These are phyloP conservation scores for Candida quercuum DNA, from an alignment of 805 yeast species.

Conservation along the genomic window DNA sequence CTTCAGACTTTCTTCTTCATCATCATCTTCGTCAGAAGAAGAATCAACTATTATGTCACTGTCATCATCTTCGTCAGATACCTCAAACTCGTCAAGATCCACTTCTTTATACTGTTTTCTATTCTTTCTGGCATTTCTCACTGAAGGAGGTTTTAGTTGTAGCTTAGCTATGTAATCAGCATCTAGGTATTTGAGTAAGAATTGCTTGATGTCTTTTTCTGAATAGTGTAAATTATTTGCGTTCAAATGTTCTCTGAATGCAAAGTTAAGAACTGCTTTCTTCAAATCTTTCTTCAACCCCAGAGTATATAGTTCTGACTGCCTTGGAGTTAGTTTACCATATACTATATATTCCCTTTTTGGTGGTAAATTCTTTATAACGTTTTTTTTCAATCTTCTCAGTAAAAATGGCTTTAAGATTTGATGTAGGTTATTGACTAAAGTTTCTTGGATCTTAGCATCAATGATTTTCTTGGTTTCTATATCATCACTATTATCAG, in stretches of 20 bases:
- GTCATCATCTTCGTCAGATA: too few relatives aligned
- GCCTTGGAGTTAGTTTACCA: conserved; percentile 59
- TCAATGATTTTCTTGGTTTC: conserved; percentile 48
- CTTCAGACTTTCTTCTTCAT: conserved; percentile 12
- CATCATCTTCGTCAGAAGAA: conserved; percentile 8
- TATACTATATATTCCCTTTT: conserved; percentile 86
- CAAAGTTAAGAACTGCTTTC: conserved; percentile 37
- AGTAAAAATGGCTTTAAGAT: conserved; percentile 84
- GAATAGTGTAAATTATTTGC: conserved; percentile 28
- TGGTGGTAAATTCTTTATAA: conserved; percentile 67
- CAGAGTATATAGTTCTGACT: conserved; percentile 53
- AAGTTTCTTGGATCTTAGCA: conserved; percentile 48
- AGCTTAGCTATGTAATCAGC: too few relatives aligned
- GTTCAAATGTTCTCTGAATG: conserved; percentile 46
- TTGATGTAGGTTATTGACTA: conserved; percentile 76
- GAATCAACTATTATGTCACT: too few relatives aligned
- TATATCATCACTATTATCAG: conserved; percentile 28
- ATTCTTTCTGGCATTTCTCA: too few relatives aligned
- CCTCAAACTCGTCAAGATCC: too few relatives aligned
- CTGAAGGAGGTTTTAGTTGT: too few relatives aligned
- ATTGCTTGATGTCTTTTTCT: conserved; percentile 33
- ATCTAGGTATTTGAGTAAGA: conserved; percentile 34
- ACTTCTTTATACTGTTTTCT: too few relatives aligned
- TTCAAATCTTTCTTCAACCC: conserved; percentile 43
- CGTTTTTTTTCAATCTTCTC: conserved; percentile 75